Percentiles rank a stretch among this genome's conserved stretches.
Evolutionary conservation across 2,329 filamentous ascomycete species (phyloP).

Genomic region (Sporothrix globosa): DNA sequence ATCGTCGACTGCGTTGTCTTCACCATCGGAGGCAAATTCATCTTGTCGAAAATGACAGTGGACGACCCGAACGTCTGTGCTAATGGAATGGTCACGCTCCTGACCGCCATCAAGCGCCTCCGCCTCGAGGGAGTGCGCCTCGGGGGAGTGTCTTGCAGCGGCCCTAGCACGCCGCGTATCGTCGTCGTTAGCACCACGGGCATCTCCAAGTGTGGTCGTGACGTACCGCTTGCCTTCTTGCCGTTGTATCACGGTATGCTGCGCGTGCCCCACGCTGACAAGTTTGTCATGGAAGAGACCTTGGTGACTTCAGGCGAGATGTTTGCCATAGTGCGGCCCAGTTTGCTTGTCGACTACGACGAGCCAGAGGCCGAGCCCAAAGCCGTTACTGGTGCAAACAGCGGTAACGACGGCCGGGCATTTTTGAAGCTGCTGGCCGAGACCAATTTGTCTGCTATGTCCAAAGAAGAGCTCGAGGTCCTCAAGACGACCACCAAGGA

Average conservation of each 20-base stretch:
- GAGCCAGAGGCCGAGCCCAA: not conserved
- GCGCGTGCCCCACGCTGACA: constrained; percentile 48
- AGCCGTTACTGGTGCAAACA: not conserved
- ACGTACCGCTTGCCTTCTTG: constrained; percentile 47
- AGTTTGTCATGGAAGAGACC: constrained; percentile 50
- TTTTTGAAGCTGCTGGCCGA: not conserved
- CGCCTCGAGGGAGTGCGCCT: constrained; percentile 40
- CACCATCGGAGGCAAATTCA: constrained; percentile 51
- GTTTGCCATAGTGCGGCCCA: constrained; percentile 16
- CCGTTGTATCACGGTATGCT: constrained; percentile 50
- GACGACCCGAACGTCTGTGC: constrained; percentile 56
- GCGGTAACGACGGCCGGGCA: not conserved
- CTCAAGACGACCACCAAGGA: constrained; percentile 14
- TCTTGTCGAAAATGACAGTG: constrained; percentile 43
- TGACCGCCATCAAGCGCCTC: constrained; percentile 44
- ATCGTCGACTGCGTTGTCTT: constrained; percentile 53
- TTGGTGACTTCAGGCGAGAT: constrained; percentile 39
- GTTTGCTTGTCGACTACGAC: constrained; percentile 40
- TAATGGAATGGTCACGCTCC: constrained; percentile 48
- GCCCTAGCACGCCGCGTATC: constrained; percentile 42
- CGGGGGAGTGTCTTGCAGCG: constrained; percentile 34
- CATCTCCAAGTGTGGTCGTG: constrained; percentile 45
- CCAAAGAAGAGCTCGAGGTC: not conserved
- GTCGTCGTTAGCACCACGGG: constrained; percentile 51
- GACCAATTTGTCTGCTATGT: not conserved